Evolutionary conservation across 805 yeast species (phyloP).

Genomic region (Ogataea allantospora): DNA sequence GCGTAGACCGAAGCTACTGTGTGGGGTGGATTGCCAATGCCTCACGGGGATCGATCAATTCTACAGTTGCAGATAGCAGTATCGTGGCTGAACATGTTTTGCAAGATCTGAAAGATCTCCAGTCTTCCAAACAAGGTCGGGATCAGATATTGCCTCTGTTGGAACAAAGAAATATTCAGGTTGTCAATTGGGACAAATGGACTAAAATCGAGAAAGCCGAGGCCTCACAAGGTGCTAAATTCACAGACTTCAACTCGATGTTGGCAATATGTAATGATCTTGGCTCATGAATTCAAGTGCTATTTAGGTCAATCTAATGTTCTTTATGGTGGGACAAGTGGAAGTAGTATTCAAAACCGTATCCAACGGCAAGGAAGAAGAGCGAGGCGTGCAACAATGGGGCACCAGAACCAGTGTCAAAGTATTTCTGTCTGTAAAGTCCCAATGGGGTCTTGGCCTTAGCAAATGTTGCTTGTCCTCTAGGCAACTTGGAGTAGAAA

Average conservation of each 20-base stretch:
- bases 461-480: constrained; percentile 80
- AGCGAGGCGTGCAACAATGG: constrained; percentile 78
- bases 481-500: constrained; percentile 94
- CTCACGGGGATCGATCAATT: constrained; percentile 85
- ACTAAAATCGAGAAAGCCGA: constrained; percentile 53
- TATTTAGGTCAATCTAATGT: constrained; percentile 32
- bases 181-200: constrained; percentile 71
- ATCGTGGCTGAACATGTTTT: constrained; percentile 66
- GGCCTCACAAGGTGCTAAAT: constrained; percentile 56
- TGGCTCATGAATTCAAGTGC: constrained; percentile 14
- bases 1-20: constrained; percentile 57
- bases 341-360: constrained; percentile 90
- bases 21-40: constrained; percentile 92
- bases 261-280: constrained; percentile 27
- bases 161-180: constrained; percentile 21
- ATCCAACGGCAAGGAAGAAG: constrained; percentile 71
- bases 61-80: constrained; percentile 83
- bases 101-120: constrained; percentile 40
- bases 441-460: constrained; percentile 68
- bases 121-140: constrained; percentile 31
- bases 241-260: constrained; percentile 50
- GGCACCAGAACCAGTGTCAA: constrained; percentile 79
- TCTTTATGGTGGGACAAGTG: constrained; percentile 70
- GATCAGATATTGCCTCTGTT: constrained; percentile 27
- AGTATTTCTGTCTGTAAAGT: constrained; percentile 82